These are phyloP conservation scores for Rhodosorus marinus DNA, from an alignment of 23 red algal genomes.

Conservation along the genomic window DNA sequence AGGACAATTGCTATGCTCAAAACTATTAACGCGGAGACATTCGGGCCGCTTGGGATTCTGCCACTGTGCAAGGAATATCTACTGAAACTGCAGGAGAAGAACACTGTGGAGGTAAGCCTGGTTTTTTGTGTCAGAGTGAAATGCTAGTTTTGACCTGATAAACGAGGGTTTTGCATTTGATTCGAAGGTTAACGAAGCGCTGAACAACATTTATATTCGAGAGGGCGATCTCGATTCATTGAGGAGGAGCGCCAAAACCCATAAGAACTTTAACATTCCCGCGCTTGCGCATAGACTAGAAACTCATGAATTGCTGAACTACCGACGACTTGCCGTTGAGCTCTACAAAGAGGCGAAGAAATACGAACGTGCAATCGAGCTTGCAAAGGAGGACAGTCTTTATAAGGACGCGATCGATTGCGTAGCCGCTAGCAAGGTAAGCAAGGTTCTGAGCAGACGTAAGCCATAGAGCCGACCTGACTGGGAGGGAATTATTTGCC, in stretches of 20 bases:
- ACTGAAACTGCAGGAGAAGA: slow-evolving; percentile 60
- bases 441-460: no score
- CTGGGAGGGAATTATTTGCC: no score
- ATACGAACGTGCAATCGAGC: slow-evolving; percentile 78
- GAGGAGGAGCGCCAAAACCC: slow-evolving; percentile 34
- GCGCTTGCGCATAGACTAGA: slow-evolving; percentile 50
- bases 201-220: slow-evolving; percentile 73
- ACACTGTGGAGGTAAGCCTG: no score
- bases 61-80: slow-evolving; percentile 76
- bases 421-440: slow-evolving; percentile 47
- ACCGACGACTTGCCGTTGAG: slow-evolving; percentile 30
- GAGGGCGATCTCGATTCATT: slow-evolving; percentile 68
- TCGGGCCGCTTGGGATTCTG: slow-evolving; percentile 56
- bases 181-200: slow-evolving; percentile 82
- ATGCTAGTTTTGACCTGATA: no score
- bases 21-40: slow-evolving; percentile 7
- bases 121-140: no score
- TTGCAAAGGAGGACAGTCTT: slow-evolving; percentile 69
- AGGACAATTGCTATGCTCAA: slow-evolving; percentile 64
- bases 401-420: slow-evolving; percentile 74
- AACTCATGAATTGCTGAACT: slow-evolving; percentile 36
- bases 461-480: no score
- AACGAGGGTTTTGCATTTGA: no score
- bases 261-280: slow-evolving; percentile 87
- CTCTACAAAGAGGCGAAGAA: slow-evolving; percentile 59